phyloP scores from a whole-genome alignment of 208 protist genomes.

The Phytomonas sp. region DNA sequence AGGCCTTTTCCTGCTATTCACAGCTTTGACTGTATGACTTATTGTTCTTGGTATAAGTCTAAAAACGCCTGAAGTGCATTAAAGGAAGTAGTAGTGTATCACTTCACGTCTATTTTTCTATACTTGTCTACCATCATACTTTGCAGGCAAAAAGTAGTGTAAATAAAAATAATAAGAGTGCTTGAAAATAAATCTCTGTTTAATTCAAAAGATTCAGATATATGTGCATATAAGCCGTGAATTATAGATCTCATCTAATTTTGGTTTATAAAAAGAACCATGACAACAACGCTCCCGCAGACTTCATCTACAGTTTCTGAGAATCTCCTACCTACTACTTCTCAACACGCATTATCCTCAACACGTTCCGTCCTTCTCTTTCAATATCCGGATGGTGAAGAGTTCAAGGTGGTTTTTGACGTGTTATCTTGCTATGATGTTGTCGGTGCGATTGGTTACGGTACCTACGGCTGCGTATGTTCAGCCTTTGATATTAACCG shows the following conservation, averaged over 20 bases:
- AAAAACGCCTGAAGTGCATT: background rate
- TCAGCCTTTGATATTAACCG: conserved; percentile 60
- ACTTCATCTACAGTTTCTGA: conserved; percentile 1
- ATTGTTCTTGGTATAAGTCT: background rate
- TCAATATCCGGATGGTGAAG: conserved; percentile 23
- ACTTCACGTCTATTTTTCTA: background rate
- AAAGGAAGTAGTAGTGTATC: background rate
- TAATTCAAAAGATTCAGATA: background rate
- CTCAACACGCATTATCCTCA: conserved; percentile 66
- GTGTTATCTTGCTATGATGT: conserved; percentile 69
- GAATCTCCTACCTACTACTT: conserved; percentile 22
- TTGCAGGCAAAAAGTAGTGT: background rate
- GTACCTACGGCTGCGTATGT: conserved; percentile 75
- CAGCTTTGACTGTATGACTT: background rate
- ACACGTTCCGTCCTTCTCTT: conserved; percentile 72
- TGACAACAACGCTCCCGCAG: background rate
- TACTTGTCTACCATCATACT: background rate
- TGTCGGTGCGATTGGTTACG: conserved; percentile 48
- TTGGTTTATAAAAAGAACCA: background rate
- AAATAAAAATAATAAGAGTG: background rate
- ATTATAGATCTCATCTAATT: background rate
- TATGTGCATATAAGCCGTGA: background rate
- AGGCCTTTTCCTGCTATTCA: background rate
- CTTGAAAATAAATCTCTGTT: background rate
- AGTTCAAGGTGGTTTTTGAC: conserved; percentile 66